Base-by-base conservation (phyloP, 2,329 filamentous ascomycete genomes). In the Cadophora sp. region DNA sequence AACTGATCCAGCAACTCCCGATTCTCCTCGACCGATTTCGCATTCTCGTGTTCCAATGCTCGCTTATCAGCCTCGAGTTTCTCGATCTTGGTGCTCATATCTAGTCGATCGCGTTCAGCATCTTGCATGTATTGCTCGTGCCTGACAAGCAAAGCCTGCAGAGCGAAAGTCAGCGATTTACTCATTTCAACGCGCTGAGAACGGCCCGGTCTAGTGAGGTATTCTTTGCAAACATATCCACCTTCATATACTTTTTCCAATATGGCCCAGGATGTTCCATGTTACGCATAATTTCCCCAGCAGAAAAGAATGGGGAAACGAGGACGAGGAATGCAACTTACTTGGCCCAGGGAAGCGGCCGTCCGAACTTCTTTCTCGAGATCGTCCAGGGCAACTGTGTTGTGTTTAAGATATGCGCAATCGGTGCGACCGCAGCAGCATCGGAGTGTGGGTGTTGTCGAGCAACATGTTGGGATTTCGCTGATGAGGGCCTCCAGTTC, bases 101-200 rank as follows among this genome's bases (percentile, higher is more conserved):
- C 87, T 68, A 84, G 82, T 68, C 94, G 91, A 78, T 97, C 94
- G 73, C 89, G 88, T 82, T 97, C 94, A 67, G 94, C 93, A 79
- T 97, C 93, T 73, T 90, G 90, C 85, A 97, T 95, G 80, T 97
- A 97, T 67, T 92, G 89, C 83, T 98, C 94, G 86, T 99, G 94
- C 75, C 95, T 91, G 71, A 91, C 89, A 50, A 99, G 88, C 65
- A 99, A 85, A 68, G 94, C 94, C 96, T 98, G 89, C 67, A 91
- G 80, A 63, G 86, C 82, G 80, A 88, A 91, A 62, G 89, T 96
- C 81, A 96, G 91, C 81, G 85, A 73, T 67, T 76, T 72, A 61
- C 68, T 72, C 74, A 74, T 76, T 39, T 65, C 39, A 41, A 41
- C 45, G 36, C 59, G 50, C 50, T 55, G 53, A 39, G 50, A 59